Evolutionary conservation across 257 asterid genomes (phyloP).

Genomic region (Solanum acaule): DNA sequence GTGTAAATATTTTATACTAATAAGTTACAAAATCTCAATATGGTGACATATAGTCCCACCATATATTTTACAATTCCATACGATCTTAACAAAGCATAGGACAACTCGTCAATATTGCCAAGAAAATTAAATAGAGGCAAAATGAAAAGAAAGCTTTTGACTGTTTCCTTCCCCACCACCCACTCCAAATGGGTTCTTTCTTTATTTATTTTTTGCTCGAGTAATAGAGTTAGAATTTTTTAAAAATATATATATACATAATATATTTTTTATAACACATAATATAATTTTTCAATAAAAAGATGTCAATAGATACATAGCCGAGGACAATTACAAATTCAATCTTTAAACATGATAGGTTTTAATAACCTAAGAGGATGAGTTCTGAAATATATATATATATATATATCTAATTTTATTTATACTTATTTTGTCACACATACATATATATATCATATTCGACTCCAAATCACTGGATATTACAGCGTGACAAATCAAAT

Average conservation of each 20-base stretch:
- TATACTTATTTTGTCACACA: neutral
- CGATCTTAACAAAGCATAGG: neutral
- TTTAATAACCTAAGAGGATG: neutral
- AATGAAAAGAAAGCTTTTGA: neutral
- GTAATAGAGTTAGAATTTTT: neutral
- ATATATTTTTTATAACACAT: neutral
- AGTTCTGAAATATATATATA: neutral
- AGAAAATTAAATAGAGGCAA: neutral
- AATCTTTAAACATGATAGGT: neutral
- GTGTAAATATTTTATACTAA: neutral
- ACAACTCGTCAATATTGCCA: neutral
- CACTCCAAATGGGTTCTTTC: neutral
- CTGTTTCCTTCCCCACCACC: neutral
- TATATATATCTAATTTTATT: neutral
- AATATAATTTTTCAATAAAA: neutral
- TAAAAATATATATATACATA: neutral
- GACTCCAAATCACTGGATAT: neutral
- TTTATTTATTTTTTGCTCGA: neutral
- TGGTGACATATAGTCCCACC: conserved; percentile 34
- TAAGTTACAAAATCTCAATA: neutral
- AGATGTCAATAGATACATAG: neutral
- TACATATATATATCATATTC: neutral
- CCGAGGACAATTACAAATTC: neutral
- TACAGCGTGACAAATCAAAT: too few relatives aligned
- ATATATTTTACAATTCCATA: conserved; percentile 13